Percentiles rank a stretch among this genome's conserved stretches.
Evolutionary conservation across 148 eudicot genomes (phyloP).

Genomic region (Amaranthus palmeri): DNA sequence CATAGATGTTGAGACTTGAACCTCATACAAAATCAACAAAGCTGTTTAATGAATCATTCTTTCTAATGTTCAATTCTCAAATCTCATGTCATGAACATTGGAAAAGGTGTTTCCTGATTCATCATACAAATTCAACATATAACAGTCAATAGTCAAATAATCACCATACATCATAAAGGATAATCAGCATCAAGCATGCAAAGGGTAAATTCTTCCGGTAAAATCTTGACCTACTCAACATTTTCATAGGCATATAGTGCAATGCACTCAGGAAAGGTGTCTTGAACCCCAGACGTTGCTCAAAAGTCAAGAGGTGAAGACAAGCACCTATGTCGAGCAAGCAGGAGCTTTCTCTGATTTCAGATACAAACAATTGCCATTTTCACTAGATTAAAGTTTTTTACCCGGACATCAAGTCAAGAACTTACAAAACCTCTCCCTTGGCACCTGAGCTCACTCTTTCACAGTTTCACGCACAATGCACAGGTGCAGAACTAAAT

Average conservation of each 20-base stretch:
- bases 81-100: not conserved
- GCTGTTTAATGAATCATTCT: not conserved
- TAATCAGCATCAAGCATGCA: not conserved
- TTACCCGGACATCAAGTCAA: not conserved
- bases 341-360: not conserved
- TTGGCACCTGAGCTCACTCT: not conserved
- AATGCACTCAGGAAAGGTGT: no score
- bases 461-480: not conserved
- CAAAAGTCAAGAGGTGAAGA: not conserved
- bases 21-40: not conserved
- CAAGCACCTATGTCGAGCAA: not conserved
- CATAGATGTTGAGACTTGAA: constrained; percentile 6
- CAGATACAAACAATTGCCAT: not conserved
- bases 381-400: not conserved
- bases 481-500: constrained; percentile 3
- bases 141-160: not conserved
- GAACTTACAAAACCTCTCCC: not conserved
- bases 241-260: no score
- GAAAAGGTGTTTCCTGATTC: not conserved
- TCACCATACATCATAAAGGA: not conserved
- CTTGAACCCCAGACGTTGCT: not conserved
- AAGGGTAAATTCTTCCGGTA: not conserved
- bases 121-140: not conserved
- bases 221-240: not conserved
- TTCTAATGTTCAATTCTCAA: not conserved